phyloP scores from a whole-genome alignment of 495 filamentous ascomycete genomes.

The Sporormia fimetaria region DNA sequence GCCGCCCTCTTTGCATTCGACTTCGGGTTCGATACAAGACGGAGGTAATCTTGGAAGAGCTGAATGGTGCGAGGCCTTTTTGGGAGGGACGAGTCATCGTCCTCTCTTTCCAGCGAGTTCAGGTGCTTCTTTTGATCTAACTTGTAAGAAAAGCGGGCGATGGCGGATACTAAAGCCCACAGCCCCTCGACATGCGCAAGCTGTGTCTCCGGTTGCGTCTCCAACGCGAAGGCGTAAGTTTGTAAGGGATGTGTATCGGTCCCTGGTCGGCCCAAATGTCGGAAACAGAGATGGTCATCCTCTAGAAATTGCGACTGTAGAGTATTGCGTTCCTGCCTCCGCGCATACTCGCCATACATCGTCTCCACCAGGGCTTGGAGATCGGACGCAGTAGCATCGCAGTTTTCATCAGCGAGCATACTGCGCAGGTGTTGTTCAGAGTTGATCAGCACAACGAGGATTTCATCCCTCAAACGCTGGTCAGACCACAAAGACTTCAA shows the following conservation, averaged over 20 bases:
- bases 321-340: conserved; percentile 56
- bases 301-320: conserved; percentile 50
- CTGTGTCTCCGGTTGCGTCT: no score
- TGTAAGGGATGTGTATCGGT: conserved; percentile 10
- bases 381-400: conserved; percentile 27
- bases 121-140: conserved; percentile 15
- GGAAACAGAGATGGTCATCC: conserved; percentile 44
- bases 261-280: conserved; percentile 6
- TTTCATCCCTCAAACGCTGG: conserved; percentile 58
- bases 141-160: conserved; percentile 18
- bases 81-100: conserved; percentile 24
- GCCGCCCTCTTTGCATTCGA: conserved; percentile 33
- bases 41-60: conserved; percentile 34
- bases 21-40: conserved; percentile 38
- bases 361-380: conserved; percentile 29
- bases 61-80: conserved; percentile 54
- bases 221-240: conserved; percentile 19
- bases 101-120: conserved; percentile 11
- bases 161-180: conserved; percentile 18
- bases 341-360: conserved; percentile 61
- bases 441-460: conserved; percentile 59
- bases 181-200: conserved; percentile 16
- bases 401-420: conserved; percentile 24
- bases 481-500: conserved; percentile 64
- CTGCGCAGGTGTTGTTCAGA: conserved; percentile 48